Conservation (phyloP, 2,329 filamentous ascomycete species). For the Penicillium sp. region DNA sequence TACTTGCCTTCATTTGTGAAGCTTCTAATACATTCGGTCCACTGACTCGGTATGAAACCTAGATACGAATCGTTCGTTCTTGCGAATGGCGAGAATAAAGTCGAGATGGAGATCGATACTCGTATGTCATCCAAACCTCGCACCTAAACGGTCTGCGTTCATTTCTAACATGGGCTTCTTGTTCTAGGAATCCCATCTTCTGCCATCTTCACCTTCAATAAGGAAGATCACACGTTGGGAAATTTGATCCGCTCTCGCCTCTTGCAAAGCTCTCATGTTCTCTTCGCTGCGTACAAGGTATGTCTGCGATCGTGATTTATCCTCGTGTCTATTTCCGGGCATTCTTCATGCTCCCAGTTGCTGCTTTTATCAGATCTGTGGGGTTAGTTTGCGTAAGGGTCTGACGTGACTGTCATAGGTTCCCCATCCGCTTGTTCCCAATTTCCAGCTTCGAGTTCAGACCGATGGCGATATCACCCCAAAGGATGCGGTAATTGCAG, state of each 20-base stretch:
- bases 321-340: conserved; percentile 55
- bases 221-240: conserved; percentile 91
- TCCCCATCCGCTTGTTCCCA: conserved; percentile 41
- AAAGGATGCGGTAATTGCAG: conserved; percentile 72
- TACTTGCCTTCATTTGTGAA: too few relatives aligned
- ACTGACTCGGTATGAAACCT: too few relatives aligned
- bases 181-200: conserved; percentile 80
- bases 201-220: conserved; percentile 89
- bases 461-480: conserved; percentile 82
- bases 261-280: conserved; percentile 70
- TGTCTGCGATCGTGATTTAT: too few relatives aligned
- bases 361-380: too few relatives aligned
- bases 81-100: conserved; percentile 81
- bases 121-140: conserved; percentile 49
- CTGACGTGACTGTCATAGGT: too few relatives aligned
- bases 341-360: too few relatives aligned
- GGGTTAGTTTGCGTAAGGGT: too few relatives aligned
- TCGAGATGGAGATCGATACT: conserved; percentile 77
- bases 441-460: conserved; percentile 70
- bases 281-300: conserved; percentile 89
- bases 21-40: too few relatives aligned
- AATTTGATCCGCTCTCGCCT: conserved; percentile 82
- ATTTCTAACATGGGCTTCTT: too few relatives aligned
- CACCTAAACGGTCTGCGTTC: too few relatives aligned
- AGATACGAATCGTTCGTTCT: conserved; percentile 94